Base-by-base conservation (phyloP, 345 rosid species). In the Durio zibethinus region DNA sequence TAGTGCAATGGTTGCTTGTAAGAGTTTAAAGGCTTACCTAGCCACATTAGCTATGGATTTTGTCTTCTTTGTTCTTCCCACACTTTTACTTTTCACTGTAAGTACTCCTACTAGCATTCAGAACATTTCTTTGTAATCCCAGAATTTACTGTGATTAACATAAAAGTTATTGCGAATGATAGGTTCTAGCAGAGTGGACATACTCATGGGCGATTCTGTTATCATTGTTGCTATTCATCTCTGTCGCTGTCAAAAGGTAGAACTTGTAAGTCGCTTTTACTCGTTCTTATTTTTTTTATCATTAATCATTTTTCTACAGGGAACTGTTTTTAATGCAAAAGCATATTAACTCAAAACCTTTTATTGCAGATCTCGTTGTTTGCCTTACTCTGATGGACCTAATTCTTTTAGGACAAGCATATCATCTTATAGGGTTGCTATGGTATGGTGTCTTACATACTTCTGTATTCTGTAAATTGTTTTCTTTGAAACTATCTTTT, bases 171-270 rank as follows among this genome's bases (percentile, higher is more conserved):
- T 68, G 25, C 3, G 54, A 59, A 42, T 71, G 70, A 27, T 83
- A 94, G 99, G 92, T 91, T 87, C 82, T 94, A 14, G 84, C 98
- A 25, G 92, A 93, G 56, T 89, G 95, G 94, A 86, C 78, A 57
- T 88, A 85, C 82, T 7, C 69, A 21, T 81, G 86, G n/a, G 42
- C 84, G n/a, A 59, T 88, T 47, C 75, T 88, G 57, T 56, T 87
- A 78, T 57, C 81, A 4, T 64, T 87, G 1, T 25, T 84, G 68
- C 73, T 90, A 70, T 25, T 83, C 75, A 74, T 83, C 59, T 78
- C 76, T 25, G 25, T 86, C 74, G 85, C 84, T 60, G 81, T 86
- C 66, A 88, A 88, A 88, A 94, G 97, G 99, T 94, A 85, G 89
- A 87, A 76, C 79, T 83, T 81, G 85, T 83, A 86, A 87, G 84